Evolutionary conservation across 495 filamentous ascomycete genomes (phyloP), one percentile per base, ranked within the genome.

Genomic region (Hypoxylon rickii): DNA sequence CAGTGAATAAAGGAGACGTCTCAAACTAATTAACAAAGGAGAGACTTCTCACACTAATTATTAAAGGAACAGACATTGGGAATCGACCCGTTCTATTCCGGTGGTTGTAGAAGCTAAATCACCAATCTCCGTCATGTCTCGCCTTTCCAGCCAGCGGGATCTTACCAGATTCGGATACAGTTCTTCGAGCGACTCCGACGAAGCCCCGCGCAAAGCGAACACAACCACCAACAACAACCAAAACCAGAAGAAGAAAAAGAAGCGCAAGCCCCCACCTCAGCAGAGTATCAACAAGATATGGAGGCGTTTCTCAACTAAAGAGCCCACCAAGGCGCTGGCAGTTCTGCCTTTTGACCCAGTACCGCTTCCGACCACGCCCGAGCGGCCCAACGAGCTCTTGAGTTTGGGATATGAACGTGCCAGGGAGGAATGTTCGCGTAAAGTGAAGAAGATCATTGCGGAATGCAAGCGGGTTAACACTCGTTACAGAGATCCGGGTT

Each of bases 401-500:
- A 61, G 36, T 15, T 80, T 81, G 36, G 86, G 85, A 1, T 96
- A 92, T 53, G 83, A 93, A 59, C 83, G 92, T 58, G 92, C 90
- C 0, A 80, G 75, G 10, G 78, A 78, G 7, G 84, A 86, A 62
- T 97, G 93, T 69, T 75, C 78, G 36, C 77, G 78, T 22, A 91
- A 92, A 46, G 92, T 97, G n/a, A 81, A 83, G 16, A 89, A 90
- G 66, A 96, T 96, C 55, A 86, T 88, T 6, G 86, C 83, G 58
- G 92, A 96, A 70, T 97, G 92, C 70, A 75, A 82, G 55, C 79
- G 89, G 13, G 79, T 95, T 20, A 97, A 97, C 61, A 89, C 89
- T 67, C 92, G 92, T 62, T 97, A 96, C 61, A 83, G 89, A 11
- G 93, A 97, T 72, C 84, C 87, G 7, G 85, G 92, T 59, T 96